phyloP scores from a whole-genome alignment of 495 filamentous ascomycete species.

The Aspergillus bertholletiae region DNA sequence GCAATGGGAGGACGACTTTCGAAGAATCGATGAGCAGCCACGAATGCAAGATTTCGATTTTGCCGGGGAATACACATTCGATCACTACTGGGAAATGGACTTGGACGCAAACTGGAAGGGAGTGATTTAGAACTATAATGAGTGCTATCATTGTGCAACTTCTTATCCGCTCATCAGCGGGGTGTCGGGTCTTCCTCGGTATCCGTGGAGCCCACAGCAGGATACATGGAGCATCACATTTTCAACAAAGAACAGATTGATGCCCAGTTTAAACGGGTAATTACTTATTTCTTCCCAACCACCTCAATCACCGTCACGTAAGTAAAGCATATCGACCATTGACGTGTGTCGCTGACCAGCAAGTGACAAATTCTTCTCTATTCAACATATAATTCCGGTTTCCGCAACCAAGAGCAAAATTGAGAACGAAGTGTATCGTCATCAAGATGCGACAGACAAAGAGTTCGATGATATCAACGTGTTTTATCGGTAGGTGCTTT shows the following conservation, averaged over 20 bases:
- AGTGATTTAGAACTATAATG: too few species aligned
- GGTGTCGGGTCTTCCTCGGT: conserved; percentile 36
- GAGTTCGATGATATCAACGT: conserved; percentile 41
- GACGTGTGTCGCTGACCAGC: conserved; percentile 2
- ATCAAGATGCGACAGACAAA: conserved; percentile 38
- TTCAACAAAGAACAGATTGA: conserved; percentile 33
- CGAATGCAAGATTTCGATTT: too few species aligned
- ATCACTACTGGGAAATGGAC: too few species aligned
- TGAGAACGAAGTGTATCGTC: conserved; percentile 47
- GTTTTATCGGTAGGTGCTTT: conserved; percentile 42
- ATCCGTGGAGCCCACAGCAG: conserved; percentile 39
- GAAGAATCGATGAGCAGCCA: too few species aligned
- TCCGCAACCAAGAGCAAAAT: conserved; percentile 34
- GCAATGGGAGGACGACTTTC: too few species aligned
- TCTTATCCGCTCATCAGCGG: conserved; percentile 39
- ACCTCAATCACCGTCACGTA: conserved; percentile 44
- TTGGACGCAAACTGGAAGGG: too few species aligned
- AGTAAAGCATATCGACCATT: conserved; percentile 12
- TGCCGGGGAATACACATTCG: too few species aligned
- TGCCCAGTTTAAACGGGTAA: conserved; percentile 29
- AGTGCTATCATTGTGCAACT: too few species aligned
- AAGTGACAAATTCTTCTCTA: conserved; percentile 47
- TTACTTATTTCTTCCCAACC: conserved; percentile 43
- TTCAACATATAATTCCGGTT: conserved; percentile 44
- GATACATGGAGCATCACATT: conserved; percentile 38